Conservation (phyloP, 345 rosid genomes). For the Carallia brachiata region DNA sequence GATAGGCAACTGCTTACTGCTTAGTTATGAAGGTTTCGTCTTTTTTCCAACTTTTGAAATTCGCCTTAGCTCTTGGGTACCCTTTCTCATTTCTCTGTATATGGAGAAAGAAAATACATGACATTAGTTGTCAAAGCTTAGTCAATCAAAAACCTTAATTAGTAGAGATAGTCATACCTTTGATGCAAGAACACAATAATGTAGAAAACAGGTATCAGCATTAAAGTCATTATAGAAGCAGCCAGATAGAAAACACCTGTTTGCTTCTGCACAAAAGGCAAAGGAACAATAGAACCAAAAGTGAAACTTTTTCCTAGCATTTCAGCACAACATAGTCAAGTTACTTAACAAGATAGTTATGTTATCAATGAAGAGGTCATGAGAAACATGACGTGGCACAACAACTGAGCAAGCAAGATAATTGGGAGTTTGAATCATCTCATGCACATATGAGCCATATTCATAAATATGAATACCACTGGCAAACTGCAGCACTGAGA, state of each 20-base stretch:
- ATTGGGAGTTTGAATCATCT: background rate
- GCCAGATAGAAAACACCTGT: slow-evolving; percentile 70
- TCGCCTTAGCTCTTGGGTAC: slow-evolving; percentile 77
- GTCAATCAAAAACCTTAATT: background rate
- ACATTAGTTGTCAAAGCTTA: slow-evolving; percentile 12
- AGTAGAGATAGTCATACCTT: slow-evolving; percentile 42
- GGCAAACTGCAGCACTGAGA: slow-evolving; percentile 11
- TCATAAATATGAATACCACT: slow-evolving; percentile 4
- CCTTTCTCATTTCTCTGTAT: slow-evolving; percentile 66
- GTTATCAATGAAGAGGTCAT: background rate
- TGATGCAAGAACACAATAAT: slow-evolving; percentile 69
- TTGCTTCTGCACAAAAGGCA: slow-evolving; percentile 55
- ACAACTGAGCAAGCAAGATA: slow-evolving; percentile 8
- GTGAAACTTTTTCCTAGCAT: background rate
- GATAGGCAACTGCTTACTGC: slow-evolving; percentile 6
- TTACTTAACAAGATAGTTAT: background rate
- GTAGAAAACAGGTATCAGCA: slow-evolving; percentile 88
- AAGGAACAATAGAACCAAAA: background rate
- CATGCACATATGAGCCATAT: background rate
- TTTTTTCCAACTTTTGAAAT: slow-evolving; percentile 51
- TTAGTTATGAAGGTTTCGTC: slow-evolving; percentile 41
- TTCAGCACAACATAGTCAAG: background rate
- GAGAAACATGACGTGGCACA: background rate
- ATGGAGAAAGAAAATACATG: slow-evolving; percentile 12
- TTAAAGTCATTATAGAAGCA: slow-evolving; percentile 68